These are phyloP conservation scores for Xylaria grammica DNA, from an alignment of 495 filamentous ascomycete genomes.

Conservation along the genomic window DNA sequence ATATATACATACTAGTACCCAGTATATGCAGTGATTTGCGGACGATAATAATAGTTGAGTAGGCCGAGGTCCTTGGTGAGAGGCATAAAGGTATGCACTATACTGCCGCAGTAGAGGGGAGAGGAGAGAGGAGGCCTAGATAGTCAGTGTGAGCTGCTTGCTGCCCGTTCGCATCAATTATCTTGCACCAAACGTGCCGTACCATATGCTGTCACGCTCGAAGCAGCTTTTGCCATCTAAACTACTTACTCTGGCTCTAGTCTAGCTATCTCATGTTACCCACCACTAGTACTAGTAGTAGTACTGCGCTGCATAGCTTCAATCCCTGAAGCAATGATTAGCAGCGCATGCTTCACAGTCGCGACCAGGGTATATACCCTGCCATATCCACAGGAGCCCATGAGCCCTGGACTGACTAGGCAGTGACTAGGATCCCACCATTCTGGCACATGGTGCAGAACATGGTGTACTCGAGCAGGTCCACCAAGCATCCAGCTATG, in stretches of 20 bases:
- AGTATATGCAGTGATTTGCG: background rate
- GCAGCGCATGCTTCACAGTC: constrained; percentile 41
- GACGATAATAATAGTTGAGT: background rate
- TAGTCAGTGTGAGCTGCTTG: too few relatives aligned
- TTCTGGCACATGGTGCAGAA: too few relatives aligned
- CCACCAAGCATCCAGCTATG: constrained; percentile 18
- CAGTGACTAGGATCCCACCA: constrained; percentile 24
- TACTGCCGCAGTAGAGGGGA: background rate
- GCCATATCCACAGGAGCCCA: constrained; percentile 31
- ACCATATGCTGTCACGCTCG: background rate
- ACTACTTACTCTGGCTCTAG: background rate
- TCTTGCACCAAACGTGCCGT: too few relatives aligned
- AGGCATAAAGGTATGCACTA: background rate
- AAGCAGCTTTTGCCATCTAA: background rate
- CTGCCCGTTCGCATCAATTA: too few relatives aligned
- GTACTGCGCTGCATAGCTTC: constrained; percentile 18
- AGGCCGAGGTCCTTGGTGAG: background rate
- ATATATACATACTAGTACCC: background rate
- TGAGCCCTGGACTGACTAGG: constrained; percentile 28
- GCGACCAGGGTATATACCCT: constrained; percentile 37
- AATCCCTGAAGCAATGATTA: constrained; percentile 41
- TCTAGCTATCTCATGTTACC: constrained; percentile 3
- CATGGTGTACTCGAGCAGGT: constrained; percentile 20
- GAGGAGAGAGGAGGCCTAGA: too few relatives aligned
- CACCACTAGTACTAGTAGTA: background rate